Evolutionary conservation across 2,329 filamentous ascomycete species (phyloP), one percentile per base, ranked within the genome.

Genomic region (Zasmidium cellare): DNA sequence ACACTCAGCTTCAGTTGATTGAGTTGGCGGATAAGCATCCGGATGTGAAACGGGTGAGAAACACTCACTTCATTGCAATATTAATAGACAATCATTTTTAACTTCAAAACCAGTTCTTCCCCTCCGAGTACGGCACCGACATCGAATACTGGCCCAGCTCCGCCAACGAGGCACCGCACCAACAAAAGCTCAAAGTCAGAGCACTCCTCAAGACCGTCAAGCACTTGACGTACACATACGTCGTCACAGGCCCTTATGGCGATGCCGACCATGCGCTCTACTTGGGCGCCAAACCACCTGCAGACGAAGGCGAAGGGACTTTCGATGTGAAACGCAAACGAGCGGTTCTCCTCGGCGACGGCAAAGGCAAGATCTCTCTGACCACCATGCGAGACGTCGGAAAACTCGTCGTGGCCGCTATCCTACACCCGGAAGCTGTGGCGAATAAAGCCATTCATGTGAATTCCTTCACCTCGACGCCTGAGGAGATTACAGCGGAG

Each of bases 331-430:
- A 76, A 58, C 75, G 68, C 1, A 86, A 82, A 67, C 82, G 77
- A 56, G 88, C 88, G 0, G 76, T 83, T 2, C 68, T 92, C 14
- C 68, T 90, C 19, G 87, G 82, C 1, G 82, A 83, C 60, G 87
- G 87, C 0, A 75, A 85, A 38, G 85, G 80, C 19, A 80, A 76
- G 59, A 79, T 91, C 59, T 86, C 85, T 35, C 83, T 92, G 65
- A 90, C 86, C 2, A 88, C 85, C 1, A 89, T 89, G 84, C 76
- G 78, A 20, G 89, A 92, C 66, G 87, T 90, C 9, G 88, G 88
- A 3, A 85, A 83, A 55, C 80, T 88, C 22, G 80, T 90, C 1
- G 83, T 85, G 1, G 84, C 84, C 0, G 81, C 86, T 0, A 77
- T 91, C 14, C 78, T 77, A 16, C 82, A 86, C 57, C 83, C 84